Evolutionary conservation across 2,329 filamentous ascomycete genomes (phyloP), one percentile per base, ranked within the genome.

Genomic region (Hortaea werneckii): DNA sequence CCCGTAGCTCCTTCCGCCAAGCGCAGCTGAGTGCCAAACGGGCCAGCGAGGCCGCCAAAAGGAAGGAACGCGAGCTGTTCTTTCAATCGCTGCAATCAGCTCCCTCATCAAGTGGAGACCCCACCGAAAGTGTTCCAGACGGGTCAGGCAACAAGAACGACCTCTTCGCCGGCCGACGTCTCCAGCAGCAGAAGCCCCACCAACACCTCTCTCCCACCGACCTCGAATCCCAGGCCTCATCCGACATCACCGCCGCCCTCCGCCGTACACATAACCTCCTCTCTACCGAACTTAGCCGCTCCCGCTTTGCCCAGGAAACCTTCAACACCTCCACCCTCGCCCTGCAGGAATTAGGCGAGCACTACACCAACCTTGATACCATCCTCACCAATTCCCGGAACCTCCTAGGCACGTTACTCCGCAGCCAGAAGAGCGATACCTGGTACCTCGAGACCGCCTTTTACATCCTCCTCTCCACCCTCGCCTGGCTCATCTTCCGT

Each of bases 401-500:
- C 45, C 72, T 98, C 12, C 77, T 95, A 6, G 79, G 80, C 5
- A 87, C 86, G 12, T 72, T 98, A 40, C 70, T 96, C 40, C 79
- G 80, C 50, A 92, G 86, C 52, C 87, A 94, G 62, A 98, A 98
- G 74, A 92, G 84, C 54, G 92, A 98, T 63, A 95, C 89, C 2
- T 98, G 92, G 92, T 98, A 98, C 63, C 77, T 98, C 30, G 85
- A 92, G 67, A 94, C 86, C 34, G 80, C 89, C 2, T 81, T 96
- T 54, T 94, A 89, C 62, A 75, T 95, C 56, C 76, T 96, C 11
- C 60, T 84, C 20, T 77, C 70, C 5, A 95, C 88, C 1, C 80
- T 89, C 37, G 74, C 72, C 29, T 98, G 92, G 92, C 75, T 98
- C 6, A 62, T 95, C 5, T 95, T 94, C 60, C 74, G 92, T 28